A percentile compares a stretch with the other conserved stretches of the same genome.
Evolutionary conservation across 2,329 filamentous ascomycete genomes (phyloP).

Genomic region (Diaporthe humulicola): DNA sequence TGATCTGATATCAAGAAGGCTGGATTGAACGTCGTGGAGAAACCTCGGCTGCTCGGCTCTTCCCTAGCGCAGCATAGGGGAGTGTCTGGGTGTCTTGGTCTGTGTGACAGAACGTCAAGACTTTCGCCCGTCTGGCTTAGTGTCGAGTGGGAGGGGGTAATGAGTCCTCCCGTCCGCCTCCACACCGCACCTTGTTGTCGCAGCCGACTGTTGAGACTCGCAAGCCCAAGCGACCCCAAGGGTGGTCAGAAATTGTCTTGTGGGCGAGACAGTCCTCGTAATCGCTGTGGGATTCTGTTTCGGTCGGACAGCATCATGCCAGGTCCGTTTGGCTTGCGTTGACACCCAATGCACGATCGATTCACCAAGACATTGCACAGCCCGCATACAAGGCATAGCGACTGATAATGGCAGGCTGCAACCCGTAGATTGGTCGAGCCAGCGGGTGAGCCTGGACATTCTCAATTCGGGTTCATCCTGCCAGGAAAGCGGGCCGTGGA

Average conservation of each 20-base stretch:
- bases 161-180: slow-evolving; percentile 11
- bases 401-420: not conserved
- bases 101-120: slow-evolving; percentile 33
- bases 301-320: slow-evolving; percentile 28
- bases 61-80: slow-evolving; percentile 9
- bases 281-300: slow-evolving; percentile 28
- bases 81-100: slow-evolving; percentile 30
- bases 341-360: not conserved
- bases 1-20: not conserved
- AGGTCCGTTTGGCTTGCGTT: not conserved
- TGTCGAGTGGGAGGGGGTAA: slow-evolving; percentile 4
- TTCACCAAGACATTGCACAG: slow-evolving; percentile 21
- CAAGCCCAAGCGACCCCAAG: slow-evolving; percentile 14
- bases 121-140: not conserved
- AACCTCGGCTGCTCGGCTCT: slow-evolving; percentile 9
- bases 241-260: slow-evolving; percentile 28
- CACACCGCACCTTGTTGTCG: slow-evolving; percentile 12
- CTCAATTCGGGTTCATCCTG: not conserved
- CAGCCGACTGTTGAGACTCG: slow-evolving; percentile 13
- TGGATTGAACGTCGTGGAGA: not conserved
- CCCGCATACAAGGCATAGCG: not conserved
- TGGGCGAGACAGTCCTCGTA: slow-evolving; percentile 35
- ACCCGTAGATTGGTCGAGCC: not conserved
- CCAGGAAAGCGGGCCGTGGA: slow-evolving; percentile 5
- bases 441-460: not conserved